phyloP scores from a whole-genome alignment of 352 stramenopile genomes.

The Thalassiosira gravida region DNA sequence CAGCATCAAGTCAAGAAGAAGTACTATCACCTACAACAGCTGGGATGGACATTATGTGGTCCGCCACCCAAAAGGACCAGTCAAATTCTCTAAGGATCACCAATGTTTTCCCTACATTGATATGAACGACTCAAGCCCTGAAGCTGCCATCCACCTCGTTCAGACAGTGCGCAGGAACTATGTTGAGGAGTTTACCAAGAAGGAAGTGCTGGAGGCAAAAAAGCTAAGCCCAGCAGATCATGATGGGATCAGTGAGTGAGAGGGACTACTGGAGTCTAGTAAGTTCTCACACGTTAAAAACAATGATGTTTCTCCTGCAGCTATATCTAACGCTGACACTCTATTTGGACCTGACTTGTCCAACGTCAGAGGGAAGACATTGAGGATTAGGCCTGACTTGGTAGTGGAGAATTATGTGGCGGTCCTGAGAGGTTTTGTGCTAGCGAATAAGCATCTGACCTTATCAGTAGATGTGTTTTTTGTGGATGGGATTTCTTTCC shows the following conservation, averaged over 20 bases:
- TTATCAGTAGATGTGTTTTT: neutral
- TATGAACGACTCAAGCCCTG: neutral
- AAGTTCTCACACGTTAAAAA: neutral
- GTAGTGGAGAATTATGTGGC: slow-evolving; percentile 45
- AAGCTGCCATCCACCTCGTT: neutral
- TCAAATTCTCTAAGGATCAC: slow-evolving; percentile 2
- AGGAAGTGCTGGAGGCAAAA: neutral
- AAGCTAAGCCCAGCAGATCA: neutral
- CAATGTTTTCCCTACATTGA: slow-evolving; percentile 1
- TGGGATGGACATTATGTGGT: slow-evolving; percentile 18
- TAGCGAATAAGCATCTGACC: neutral
- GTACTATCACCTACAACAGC: slow-evolving; percentile 35
- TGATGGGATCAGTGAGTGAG: neutral
- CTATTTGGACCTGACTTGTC: neutral
- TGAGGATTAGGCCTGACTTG: slow-evolving; percentile 16
- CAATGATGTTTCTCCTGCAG: neutral
- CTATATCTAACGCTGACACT: neutral
- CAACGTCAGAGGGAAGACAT: neutral
- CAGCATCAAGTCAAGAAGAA: slow-evolving; percentile 12
- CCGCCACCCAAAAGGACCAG: neutral
- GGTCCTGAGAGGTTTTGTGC: neutral
- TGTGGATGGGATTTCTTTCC: neutral
- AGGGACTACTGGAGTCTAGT: neutral
- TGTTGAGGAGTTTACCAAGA: neutral
- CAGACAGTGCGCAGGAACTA: slow-evolving; percentile 7